Evolutionary conservation across 345 rosid species (phyloP).

Genomic region (Gossypium rotundifolium): DNA sequence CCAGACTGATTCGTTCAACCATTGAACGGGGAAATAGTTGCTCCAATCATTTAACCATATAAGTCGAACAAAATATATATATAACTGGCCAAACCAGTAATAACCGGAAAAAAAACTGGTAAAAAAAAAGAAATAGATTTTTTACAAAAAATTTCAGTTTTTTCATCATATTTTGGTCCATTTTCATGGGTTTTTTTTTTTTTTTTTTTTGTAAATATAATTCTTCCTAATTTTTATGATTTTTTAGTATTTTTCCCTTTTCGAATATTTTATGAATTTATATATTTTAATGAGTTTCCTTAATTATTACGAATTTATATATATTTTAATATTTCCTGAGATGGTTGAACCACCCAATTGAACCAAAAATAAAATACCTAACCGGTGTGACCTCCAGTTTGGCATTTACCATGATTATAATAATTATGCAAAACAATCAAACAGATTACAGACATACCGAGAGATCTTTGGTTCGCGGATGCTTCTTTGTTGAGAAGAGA

Average conservation of each 20-base stretch:
- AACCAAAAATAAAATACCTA: not conserved
- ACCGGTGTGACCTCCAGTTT: not conserved
- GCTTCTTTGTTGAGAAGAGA: slow-evolving; percentile 76
- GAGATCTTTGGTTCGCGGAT: slow-evolving; percentile 66
- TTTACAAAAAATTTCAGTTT: too few species aligned
- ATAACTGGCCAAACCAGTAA: not conserved
- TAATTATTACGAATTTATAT: too few species aligned
- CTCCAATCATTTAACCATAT: not conserved
- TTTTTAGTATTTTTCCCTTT: too few species aligned
- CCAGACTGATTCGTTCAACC: not conserved
- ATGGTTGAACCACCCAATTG: not conserved
- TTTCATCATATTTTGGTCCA: not conserved
- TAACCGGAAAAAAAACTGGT: not conserved
- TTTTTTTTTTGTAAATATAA: too few species aligned
- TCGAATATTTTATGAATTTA: too few species aligned
- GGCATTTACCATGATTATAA: not conserved
- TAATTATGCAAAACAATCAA: not conserved
- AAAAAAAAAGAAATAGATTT: not conserved
- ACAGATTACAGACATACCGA: slow-evolving; percentile 36
- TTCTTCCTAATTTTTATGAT: too few species aligned
- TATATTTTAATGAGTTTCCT: too few species aligned
- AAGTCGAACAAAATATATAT: not conserved
- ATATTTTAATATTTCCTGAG: not conserved
- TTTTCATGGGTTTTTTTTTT: not conserved
- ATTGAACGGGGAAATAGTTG: not conserved